Evolutionary conservation across 306 rosid species (phyloP), one percentile per base, ranked within the genome.

Genomic region (Inga oerstediana): DNA sequence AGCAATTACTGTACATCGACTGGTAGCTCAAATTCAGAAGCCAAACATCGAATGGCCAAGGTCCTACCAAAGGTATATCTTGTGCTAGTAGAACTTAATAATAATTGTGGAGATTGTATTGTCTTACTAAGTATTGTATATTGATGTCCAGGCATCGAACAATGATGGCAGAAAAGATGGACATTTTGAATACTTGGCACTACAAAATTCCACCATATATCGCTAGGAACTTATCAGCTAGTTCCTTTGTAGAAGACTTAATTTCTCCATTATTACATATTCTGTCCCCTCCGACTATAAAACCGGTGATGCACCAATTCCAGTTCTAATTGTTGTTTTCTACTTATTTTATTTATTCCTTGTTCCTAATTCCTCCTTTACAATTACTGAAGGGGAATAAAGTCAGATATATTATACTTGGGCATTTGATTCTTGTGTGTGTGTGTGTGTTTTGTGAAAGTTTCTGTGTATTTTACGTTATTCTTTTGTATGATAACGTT

Each of bases 11-110:
- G 85, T 95, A 81, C 97, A 93, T 86, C 86, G 82, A 75, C 65
- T 80, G 35, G 94, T 90, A 81, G 95, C 98, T 85, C 99, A 95
- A 95, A 89, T 93, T 83, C 97, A 93, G 82, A 95, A 85, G 85
- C 97, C 98, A 67, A 93, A 84, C 80, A 92, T 95, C 73, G 94
- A 92, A 83, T 95, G 99, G 99, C 99, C 99, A 52, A 93, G 90
- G 89, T 90, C 97, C 46, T 81, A 91, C 81, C 91, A 88, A 54
- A 95, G 98, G 99, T 93, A 89, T 80, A 76, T 51, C 61, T 45
- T 65, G 74, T 44, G 81, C 86, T 83, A 32, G 65, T 80, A 19
- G 76, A 67, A 67, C 78, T 75, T 83, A 9, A 76, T 85, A 61
- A 77, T 64, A 81, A 79, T 81, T 69, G 41, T 70, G 39, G 27